Percentiles rank a stretch among this genome's conserved stretches.
phyloP scores from a whole-genome alignment of 225 moss, liverwort and hornwort species.

The Rhytidiadelphus loreus region DNA sequence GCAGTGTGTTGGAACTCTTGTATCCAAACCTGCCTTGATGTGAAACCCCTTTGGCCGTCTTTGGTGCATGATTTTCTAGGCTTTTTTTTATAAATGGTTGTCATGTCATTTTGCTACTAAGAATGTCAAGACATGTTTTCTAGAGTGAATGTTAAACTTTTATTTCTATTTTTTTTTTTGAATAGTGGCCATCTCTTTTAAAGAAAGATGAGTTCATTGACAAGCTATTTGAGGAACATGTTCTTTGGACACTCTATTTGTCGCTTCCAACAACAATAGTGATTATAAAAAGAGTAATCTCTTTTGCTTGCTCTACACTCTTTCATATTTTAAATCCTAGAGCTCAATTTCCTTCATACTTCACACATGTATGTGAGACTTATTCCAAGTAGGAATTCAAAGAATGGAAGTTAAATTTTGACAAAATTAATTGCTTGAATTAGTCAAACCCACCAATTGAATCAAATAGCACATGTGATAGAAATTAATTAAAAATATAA shows the following conservation, averaged over 20 bases:
- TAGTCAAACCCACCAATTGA: too few species aligned
- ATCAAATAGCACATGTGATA: neutral
- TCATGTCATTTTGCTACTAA: neutral
- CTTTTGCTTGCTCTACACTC: neutral
- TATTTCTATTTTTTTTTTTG: neutral
- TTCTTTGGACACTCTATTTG: neutral
- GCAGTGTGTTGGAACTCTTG: neutral
- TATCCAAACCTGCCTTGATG: neutral
- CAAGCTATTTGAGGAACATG: neutral
- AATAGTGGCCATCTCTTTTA: neutral
- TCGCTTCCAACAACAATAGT: too few species aligned
- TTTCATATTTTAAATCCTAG: neutral
- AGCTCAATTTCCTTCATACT: neutral
- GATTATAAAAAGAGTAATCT: neutral
- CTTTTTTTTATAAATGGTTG: neutral
- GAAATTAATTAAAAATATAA: neutral
- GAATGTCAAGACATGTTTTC: neutral
- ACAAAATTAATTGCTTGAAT: neutral
- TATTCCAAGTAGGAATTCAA: neutral
- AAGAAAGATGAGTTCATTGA: neutral
- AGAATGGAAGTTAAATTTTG: neutral
- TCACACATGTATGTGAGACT: neutral
- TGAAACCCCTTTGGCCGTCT: neutral
- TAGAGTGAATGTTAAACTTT: neutral
- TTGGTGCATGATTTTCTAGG: too few species aligned